phyloP scores from a whole-genome alignment of 202 grass and related monocot species.

The Carex arenaria region DNA sequence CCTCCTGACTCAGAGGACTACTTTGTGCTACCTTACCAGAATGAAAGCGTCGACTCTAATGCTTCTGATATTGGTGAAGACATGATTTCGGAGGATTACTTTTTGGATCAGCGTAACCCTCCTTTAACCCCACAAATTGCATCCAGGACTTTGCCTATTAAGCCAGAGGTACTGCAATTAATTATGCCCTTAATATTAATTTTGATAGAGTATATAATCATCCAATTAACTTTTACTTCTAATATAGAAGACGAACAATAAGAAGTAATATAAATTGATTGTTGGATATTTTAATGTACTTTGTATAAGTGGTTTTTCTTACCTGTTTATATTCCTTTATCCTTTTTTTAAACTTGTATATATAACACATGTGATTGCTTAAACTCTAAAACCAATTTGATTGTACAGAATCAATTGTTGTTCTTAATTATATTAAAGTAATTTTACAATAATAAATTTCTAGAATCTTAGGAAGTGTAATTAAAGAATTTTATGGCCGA shows the following conservation, averaged over 20 bases:
- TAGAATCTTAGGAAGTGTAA: no score
- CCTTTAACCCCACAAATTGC: conserved; percentile 17
- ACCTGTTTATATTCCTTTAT: not conserved
- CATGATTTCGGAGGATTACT: not conserved
- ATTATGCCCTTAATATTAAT: not conserved
- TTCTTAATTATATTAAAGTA: not conserved
- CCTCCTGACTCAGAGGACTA: not conserved
- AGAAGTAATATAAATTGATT: not conserved
- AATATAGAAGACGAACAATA: not conserved
- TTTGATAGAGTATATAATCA: not conserved
- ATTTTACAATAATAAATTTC: no score
- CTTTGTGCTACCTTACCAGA: not conserved
- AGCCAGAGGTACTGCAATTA: conserved; percentile 39
- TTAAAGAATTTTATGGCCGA: not conserved
- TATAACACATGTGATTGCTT: not conserved
- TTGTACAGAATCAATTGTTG: not conserved
- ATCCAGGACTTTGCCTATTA: conserved; percentile 46
- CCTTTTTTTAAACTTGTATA: not conserved
- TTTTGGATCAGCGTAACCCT: not conserved
- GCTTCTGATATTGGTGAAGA: not conserved
- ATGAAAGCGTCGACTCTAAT: not conserved
- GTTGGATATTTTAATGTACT: not conserved
- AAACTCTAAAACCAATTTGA: not conserved
- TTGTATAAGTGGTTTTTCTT: not conserved
- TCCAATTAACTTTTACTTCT: not conserved